Base-by-base conservation (phyloP, 306 rosid species). In the Luffa aegyptiaca region DNA sequence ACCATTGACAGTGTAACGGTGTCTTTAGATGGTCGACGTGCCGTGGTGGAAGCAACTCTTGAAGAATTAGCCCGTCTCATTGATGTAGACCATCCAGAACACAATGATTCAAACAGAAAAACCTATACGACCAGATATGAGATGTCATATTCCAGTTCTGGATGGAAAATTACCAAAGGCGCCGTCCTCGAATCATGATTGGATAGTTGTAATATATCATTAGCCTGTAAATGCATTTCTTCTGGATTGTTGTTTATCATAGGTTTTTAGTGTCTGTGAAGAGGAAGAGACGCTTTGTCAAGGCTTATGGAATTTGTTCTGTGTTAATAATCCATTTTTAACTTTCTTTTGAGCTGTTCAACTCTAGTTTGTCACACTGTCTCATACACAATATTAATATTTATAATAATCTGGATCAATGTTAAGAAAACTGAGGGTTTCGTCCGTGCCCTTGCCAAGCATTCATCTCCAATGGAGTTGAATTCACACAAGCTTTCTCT, bases 81-180 rank as follows among this genome's bases (percentile, higher is more conserved):
- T 61, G 97, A 91, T 79, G 78, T 80, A 20, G 87, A 86, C 62
- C 89, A 89, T 77, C 96, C 97, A 35, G 91, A 95, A 76, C 91
- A 91, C 3, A 86, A 88, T 75, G 85, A 88, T 80, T 89, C 96
- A 8, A 93, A 80, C 89, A 89, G 78, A 86, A 88, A 89, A 83
- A 89, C 90, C 58, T 95, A 95, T 86, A 95, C 99, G 10, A 91
- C 90, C 14, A 88, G 99, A 86, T 95, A 95, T 55, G 97, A 88
- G 86, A 81, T 93, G 90, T 88, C 93, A 79, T 86, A 80, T 84
- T 82, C 89, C 71, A 84, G 76, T 82, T 86, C 94, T 36, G 96
- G 91, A 63, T 93, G 99, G 99, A 95, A 90, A 84, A 95, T 95
- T 84, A 86, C 86, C 75, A 90, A 91, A 87, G 99, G 99, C 69